phyloP scores from a whole-genome alignment of 192 early-diverging fungal genomes.

The Phycomyces nitens region DNA sequence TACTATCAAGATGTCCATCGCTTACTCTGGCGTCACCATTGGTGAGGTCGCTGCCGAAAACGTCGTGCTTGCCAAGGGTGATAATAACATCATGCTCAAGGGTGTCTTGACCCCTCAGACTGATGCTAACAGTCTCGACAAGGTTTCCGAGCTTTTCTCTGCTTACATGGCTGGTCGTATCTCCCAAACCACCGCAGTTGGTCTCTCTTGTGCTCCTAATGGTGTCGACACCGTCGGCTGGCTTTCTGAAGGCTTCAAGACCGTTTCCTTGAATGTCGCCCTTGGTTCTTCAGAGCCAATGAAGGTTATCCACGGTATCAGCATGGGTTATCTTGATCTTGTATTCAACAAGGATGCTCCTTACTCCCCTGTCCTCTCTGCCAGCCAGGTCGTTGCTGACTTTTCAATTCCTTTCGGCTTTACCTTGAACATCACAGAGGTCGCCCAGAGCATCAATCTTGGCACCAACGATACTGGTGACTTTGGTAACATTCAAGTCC shows the following conservation, averaged over 20 bases:
- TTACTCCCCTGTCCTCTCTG: constrained; percentile 46
- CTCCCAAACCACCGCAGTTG: constrained; percentile 42
- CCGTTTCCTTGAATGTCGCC: constrained; percentile 46
- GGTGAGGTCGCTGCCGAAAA: constrained; percentile 44
- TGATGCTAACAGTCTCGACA: constrained; percentile 34
- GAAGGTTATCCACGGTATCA: constrained; percentile 48
- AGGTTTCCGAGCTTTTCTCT: constrained; percentile 46
- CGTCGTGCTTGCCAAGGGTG: constrained; percentile 32
- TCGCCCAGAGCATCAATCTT: constrained; percentile 49
- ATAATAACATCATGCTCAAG: constrained; percentile 42
- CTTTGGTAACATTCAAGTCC: constrained; percentile 18
- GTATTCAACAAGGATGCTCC: constrained; percentile 41
- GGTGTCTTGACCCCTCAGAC: constrained; percentile 51
- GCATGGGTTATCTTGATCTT: constrained; percentile 48
- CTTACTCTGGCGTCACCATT: constrained; percentile 36
- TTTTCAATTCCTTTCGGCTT: constrained; percentile 61
- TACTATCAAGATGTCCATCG: constrained; percentile 47
- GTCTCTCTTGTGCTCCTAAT: constrained; percentile 46
- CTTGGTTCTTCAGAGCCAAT: constrained; percentile 37
- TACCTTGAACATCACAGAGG: constrained; percentile 48
- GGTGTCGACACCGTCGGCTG: constrained; percentile 44
- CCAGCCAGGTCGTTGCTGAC: constrained; percentile 39
- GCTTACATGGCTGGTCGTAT: constrained; percentile 43
- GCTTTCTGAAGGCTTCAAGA: constrained; percentile 46
- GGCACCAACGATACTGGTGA: constrained; percentile 21